phyloP scores from a whole-genome alignment of 331 rosid species.

The Saraca asoca region DNA sequence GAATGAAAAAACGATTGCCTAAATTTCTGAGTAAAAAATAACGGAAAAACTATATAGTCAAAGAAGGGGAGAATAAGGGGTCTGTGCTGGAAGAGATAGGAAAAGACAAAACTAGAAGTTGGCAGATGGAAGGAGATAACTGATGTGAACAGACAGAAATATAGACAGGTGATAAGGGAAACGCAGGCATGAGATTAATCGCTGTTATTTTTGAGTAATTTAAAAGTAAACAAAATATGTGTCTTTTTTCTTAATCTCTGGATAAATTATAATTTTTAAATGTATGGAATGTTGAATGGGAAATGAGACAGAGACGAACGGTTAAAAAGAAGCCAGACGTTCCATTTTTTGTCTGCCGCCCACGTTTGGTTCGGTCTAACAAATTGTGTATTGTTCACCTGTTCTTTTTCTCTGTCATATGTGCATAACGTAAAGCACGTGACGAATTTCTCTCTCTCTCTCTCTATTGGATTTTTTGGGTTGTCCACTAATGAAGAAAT shows the following conservation, averaged over 20 bases:
- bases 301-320: not conserved
- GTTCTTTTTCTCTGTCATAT: not conserved
- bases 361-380: conserved; percentile 50
- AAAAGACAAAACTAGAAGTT: conserved; percentile 45
- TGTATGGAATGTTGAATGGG: not conserved
- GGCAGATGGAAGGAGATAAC: conserved; percentile 49
- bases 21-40: conserved; percentile 11
- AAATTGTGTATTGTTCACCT: not conserved
- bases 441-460: too few species aligned
- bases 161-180: not conserved
- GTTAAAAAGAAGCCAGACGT: conserved; percentile 20
- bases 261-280: not conserved
- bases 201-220: not conserved
- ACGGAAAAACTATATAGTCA: conserved; percentile 5
- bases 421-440: too few species aligned
- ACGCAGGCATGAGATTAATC: conserved; percentile 35
- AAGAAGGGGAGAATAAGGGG: conserved; percentile 23
- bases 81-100: conserved; percentile 43
- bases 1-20: not conserved
- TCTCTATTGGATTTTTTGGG: too few species aligned
- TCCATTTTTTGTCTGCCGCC: conserved; percentile 32
- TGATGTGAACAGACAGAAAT: conserved; percentile 29
- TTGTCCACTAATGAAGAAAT: too few species aligned
- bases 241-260: not conserved
- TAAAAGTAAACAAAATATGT: not conserved